Evolutionary conservation across 768 basidiomycete genomes (phyloP), one percentile per base, ranked within the genome.

Genomic region (Mrakia hoshinonis): DNA sequence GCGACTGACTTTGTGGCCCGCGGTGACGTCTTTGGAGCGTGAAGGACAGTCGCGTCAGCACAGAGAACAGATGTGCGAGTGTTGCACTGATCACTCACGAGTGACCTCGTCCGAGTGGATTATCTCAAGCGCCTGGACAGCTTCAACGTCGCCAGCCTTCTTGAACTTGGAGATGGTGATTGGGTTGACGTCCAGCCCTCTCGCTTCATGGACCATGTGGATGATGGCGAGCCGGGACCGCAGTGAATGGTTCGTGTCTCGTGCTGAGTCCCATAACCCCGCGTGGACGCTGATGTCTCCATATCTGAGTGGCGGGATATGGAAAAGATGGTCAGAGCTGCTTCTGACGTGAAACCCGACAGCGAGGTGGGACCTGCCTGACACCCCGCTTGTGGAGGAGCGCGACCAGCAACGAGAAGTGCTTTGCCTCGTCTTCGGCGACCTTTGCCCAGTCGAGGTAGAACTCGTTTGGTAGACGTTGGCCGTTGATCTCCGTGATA

Each of bases 161-260:
- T 84, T 81, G 76, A 90, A 89, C 67, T 86, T 84, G 73, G 85
- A 87, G 67, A 92, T 90, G 7, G 89, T 90, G 26, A 82, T 83
- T 0, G 90, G 91, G 76, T 92, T 91, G 67, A 91, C 87, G 79
- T 91, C 91, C 22, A 92, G 82, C 5, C 90, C 90, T 34, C 90
- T 81, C 3, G 90, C 89, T 81, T 61, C 65, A 26, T 60, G 64
- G 13, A 58, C 66, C 66, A 92, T 85, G 75, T 91, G 89, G 75
- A 93, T 89, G 78, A 91, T 91, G 0, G 88, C 88, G 47, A 91
- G 84, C 15, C 90, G 83, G 0, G 89, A 82, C 29, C 85, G 84
- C 48, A 91, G 82, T 1, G 88, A 89, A 26, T 84, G 76, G 13
- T 85, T 84, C 0, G 90, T 92, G 43, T 85, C 82, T 10, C 81